These are phyloP conservation scores for Loxodes magnus DNA, from an alignment of 73 alveolate species.

Conservation along the genomic window DNA sequence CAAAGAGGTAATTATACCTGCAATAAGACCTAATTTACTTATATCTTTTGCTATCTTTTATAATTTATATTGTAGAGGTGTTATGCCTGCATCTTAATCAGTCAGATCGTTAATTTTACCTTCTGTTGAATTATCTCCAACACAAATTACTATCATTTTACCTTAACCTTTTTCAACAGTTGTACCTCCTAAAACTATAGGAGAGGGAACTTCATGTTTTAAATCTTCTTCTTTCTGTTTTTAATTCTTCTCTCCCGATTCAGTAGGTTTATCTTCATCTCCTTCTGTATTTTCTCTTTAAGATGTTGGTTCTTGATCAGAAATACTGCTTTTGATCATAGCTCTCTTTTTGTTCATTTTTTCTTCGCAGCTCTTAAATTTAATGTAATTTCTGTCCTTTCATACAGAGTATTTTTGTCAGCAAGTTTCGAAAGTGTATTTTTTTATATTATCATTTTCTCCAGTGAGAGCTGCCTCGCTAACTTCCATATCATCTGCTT, in stretches of 20 bases:
- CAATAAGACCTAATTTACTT: slow-evolving; percentile 77
- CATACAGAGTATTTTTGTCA: no score
- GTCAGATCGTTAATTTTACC: slow-evolving; percentile 25
- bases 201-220: slow-evolving; percentile 56
- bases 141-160: slow-evolving; percentile 22
- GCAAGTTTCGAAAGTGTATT: no score
- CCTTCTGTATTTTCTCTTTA: not conserved
- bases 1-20: slow-evolving; percentile 65
- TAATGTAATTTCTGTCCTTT: no score
- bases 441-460: slow-evolving; percentile 45
- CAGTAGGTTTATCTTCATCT: no score
- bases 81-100: slow-evolving; percentile 46
- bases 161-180: slow-evolving; percentile 12
- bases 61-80: slow-evolving; percentile 87
- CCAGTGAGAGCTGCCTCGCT: slow-evolving; percentile 93
- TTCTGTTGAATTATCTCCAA: slow-evolving; percentile 12
- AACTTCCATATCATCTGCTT: slow-evolving; percentile 63
- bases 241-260: no score
- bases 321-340: no score
- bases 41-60: slow-evolving; percentile 83
- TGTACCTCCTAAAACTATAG: slow-evolving; percentile 60
- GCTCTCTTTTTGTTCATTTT: no score
- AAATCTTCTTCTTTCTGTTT: not conserved
- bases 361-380: no score
- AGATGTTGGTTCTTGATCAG: not conserved